Evolutionary conservation across 2,329 filamentous ascomycete species (phyloP).

Genomic region (Exophiala viscosa): DNA sequence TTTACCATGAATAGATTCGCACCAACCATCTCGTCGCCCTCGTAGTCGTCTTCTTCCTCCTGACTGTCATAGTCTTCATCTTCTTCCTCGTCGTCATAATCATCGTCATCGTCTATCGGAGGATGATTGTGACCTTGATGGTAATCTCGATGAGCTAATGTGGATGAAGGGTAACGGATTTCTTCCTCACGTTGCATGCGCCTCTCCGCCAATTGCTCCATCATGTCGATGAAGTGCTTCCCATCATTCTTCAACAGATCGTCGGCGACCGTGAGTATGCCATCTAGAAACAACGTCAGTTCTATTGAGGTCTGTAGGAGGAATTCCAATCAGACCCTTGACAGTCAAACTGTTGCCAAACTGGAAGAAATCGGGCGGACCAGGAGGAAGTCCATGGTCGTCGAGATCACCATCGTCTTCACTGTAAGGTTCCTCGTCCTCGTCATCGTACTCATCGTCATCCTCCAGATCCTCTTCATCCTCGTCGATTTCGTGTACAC

Average conservation of each 20-base stretch:
- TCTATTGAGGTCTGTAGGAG: background rate
- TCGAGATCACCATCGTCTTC: conserved; percentile 62
- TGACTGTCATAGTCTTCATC: conserved; percentile 60
- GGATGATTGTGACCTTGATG: conserved; percentile 73
- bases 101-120: conserved; percentile 69
- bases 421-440: conserved; percentile 65
- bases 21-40: conserved; percentile 62
- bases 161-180: conserved; percentile 64
- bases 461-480: conserved; percentile 57
- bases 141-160: conserved; percentile 53
- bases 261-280: conserved; percentile 97
- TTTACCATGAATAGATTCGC: conserved; percentile 30
- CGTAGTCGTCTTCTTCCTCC: conserved; percentile 63
- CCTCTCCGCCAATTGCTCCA: conserved; percentile 97
- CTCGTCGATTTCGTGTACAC: conserved; percentile 57
- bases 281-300: conserved; percentile 54
- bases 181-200: conserved; percentile 96
- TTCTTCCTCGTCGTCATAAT: conserved; percentile 75
- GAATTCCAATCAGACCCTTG: conserved; percentile 57
- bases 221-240: conserved; percentile 99
- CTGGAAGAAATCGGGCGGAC: conserved; percentile 84
- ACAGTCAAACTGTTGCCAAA: conserved; percentile 97
- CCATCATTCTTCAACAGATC: conserved; percentile 98
- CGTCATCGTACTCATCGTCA: conserved; percentile 52
- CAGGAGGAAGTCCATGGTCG: conserved; percentile 61